These are phyloP conservation scores for Lycium ferocissimum DNA, from an alignment of 257 asterid genomes.

Conservation along the genomic window DNA sequence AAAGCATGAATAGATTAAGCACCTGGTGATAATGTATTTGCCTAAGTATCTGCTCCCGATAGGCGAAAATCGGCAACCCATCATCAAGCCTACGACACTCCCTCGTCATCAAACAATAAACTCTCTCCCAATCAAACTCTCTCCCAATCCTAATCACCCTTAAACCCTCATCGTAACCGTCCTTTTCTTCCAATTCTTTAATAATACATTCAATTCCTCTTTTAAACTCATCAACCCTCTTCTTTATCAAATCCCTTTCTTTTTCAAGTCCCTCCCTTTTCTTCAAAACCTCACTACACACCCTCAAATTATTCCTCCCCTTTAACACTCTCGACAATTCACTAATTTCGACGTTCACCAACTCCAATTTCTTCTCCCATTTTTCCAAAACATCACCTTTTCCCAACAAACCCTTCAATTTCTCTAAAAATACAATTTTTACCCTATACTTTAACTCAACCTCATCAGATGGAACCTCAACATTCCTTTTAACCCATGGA, in stretches of 20 bases:
- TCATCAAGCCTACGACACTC: conserved; percentile 78
- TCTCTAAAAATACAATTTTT: conserved; percentile 54
- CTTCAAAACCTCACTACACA: conserved; percentile 35
- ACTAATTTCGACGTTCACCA: conserved; percentile 42
- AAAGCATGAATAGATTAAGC: background rate
- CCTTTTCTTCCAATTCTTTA: conserved; percentile 53
- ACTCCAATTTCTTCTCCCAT: conserved; percentile 54
- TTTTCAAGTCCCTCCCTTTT: conserved; percentile 52
- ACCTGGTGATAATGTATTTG: conserved; percentile 73
- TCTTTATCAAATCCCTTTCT: conserved; percentile 56
- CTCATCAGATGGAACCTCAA: conserved; percentile 69
- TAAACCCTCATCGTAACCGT: conserved; percentile 24
- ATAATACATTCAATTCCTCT: conserved; percentile 56
- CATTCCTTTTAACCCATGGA: conserved; percentile 52
- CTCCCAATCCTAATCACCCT: conserved; percentile 48
- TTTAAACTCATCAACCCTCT: conserved; percentile 53
- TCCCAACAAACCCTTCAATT: conserved; percentile 50
- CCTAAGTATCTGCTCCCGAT: conserved; percentile 51
- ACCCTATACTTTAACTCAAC: conserved; percentile 60
- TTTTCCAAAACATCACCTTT: conserved; percentile 53
- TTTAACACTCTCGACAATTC: conserved; percentile 25
- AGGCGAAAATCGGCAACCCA: conserved; percentile 81
- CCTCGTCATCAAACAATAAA: conserved; percentile 64
- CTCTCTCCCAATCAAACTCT: conserved; percentile 11
- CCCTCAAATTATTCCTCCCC: conserved; percentile 23